These are phyloP conservation scores for Aspergillus alliaceus DNA, from an alignment of 2,329 filamentous ascomycete species.

Conservation along the genomic window DNA sequence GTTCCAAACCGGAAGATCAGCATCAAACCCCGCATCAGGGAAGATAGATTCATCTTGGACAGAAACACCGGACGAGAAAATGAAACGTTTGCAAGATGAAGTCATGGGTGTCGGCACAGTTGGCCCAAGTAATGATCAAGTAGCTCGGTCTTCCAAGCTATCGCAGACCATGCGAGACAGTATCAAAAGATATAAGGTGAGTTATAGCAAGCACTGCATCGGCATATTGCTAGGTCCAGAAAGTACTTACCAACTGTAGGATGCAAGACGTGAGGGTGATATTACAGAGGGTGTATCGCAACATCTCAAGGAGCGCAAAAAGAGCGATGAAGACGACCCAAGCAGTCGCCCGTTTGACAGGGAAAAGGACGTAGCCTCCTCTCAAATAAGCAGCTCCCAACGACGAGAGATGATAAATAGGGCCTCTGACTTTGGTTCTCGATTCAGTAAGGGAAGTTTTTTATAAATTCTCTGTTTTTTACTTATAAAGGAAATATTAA, in stretches of 20 bases:
- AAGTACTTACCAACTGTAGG: neutral
- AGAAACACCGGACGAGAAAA: constrained; percentile 86
- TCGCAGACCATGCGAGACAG: constrained; percentile 45
- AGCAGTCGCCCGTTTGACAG: constrained; percentile 84
- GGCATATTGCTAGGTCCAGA: neutral
- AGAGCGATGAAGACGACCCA: constrained; percentile 81
- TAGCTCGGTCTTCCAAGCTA: constrained; percentile 23
- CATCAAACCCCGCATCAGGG: constrained; percentile 41
- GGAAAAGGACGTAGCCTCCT: constrained; percentile 89
- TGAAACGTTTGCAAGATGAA: constrained; percentile 74
- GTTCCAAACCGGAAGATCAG: constrained; percentile 71
- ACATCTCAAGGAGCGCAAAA: constrained; percentile 23
- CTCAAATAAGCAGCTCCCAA: constrained; percentile 70
- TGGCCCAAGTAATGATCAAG: constrained; percentile 8
- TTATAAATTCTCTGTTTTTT: neutral
- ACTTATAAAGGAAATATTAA: too few species aligned
- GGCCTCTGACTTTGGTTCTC: constrained; percentile 75
- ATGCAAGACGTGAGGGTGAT: constrained; percentile 7
- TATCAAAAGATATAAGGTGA: constrained; percentile 61
- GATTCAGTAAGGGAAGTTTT: constrained; percentile 73
- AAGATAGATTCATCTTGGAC: constrained; percentile 70
- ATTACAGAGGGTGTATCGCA: neutral
- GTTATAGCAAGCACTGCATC: constrained; percentile 18
- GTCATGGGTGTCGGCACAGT: constrained; percentile 67
- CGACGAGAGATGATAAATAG: constrained; percentile 76